Base-by-base conservation (phyloP, 1,284 basidiomycete genomes). In the Pulchroboletus neoregius region DNA sequence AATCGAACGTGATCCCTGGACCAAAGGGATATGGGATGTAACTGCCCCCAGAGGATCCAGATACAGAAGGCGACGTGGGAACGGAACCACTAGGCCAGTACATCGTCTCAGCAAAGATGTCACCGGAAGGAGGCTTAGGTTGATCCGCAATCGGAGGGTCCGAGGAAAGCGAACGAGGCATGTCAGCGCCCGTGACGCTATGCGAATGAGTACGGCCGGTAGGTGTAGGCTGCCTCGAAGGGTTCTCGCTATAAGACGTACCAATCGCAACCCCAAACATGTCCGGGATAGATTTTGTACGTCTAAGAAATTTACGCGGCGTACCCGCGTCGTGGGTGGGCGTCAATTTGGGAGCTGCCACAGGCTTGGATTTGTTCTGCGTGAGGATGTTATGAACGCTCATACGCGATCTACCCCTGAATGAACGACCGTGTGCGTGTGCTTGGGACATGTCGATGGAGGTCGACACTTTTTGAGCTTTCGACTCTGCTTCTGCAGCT, bases 171-270 rank as follows among this genome's bases (percentile, higher is more conserved):
- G 67, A 66, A 16, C 74, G 74, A 26, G 77, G 73, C 40, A 80
- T 70, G 52, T 89, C 85, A 13, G 76, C 80, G 6, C 79, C 79
- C 0, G 86, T 88, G 15, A 89, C 85, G 59, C 84, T 88, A 52
- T 87, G 81, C 6, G 86, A 87, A 58, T 88, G 86, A 2, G 73
- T 77, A 18, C 86, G 78, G 24, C 81, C 80, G 0, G 73, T 72
- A 18, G 62, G 52, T 1, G 61, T 56, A 12, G 68, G 61, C 39
- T 60, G 59, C 27, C 50, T 50, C 18, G 53, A 56, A 32, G 58
- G 23, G 58, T 42, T 39, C 51, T 56, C 53, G 54, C 57, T 39
- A 54, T 52, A 40, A 56, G 55, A 52, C 37, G 46, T 51, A 49
- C 60, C 30, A 13, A 58, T 43, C 12, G 59, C 58, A 49, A 66